These are phyloP conservation scores for Zizania latifolia DNA, from an alignment of 176 grass and related monocot species.

Conservation along the genomic window DNA sequence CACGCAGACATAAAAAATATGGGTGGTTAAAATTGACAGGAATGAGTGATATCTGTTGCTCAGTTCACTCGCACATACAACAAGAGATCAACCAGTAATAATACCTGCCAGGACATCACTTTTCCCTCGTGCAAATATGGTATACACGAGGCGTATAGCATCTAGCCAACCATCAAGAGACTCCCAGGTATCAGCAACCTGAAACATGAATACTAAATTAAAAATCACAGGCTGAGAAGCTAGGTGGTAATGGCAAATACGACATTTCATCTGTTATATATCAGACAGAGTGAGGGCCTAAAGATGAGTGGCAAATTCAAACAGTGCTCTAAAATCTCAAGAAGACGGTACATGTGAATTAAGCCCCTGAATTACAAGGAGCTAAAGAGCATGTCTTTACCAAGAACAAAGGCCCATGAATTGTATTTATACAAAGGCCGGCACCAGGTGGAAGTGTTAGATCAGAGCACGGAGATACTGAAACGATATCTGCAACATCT, in stretches of 20 bases:
- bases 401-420: constrained; percentile 49
- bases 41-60: background rate
- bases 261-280: background rate
- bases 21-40: background rate
- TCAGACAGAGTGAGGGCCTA: background rate
- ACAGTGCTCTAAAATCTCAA: background rate
- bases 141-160: constrained; percentile 70
- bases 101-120: constrained; percentile 67
- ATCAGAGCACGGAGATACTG: constrained; percentile 52
- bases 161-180: constrained; percentile 65
- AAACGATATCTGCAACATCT: constrained; percentile 49
- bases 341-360: background rate
- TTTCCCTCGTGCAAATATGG: constrained; percentile 65
- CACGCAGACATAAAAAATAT: background rate
- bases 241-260: background rate
- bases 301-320: background rate
- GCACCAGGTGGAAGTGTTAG: constrained; percentile 65
- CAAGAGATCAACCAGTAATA: constrained; percentile 47
- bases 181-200: constrained; percentile 85
- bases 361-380: background rate
- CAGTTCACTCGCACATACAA: background rate
- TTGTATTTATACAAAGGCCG: constrained; percentile 67
- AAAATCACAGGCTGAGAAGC: background rate
- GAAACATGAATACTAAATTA: background rate
- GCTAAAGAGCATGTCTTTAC: constrained; percentile 24